Base-by-base conservation (phyloP, 2,329 filamentous ascomycete species). In the Macrophomina tecta region DNA sequence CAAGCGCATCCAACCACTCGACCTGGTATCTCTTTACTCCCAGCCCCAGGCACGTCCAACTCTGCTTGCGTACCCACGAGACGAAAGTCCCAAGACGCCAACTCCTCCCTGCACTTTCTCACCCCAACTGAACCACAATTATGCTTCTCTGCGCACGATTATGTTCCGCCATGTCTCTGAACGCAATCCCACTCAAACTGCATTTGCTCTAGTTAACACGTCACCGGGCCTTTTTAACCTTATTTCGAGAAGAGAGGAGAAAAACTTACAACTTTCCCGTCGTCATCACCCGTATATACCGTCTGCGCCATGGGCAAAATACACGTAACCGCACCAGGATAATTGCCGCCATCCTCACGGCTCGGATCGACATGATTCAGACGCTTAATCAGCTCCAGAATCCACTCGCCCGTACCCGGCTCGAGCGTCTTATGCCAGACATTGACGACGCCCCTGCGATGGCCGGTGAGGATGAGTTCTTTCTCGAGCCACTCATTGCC, bases 231-330 rank as follows among this genome's bases (percentile, higher is more conserved):
- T 34, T 40, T 28, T 5, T 18, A n/a, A 53, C 30, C 23, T 36
- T 38, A 51, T 16, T 34, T 38, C 18, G 12, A 23, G 23, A 7
- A 40, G 8, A 28, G 23, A 46, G 38, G 40, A 34, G 23, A 14
- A 23, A 23, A 23, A 66, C 65, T 66, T 62, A 66, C 65, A 66
- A 99, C 94, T 83, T 90, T 86, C 36, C 95, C 95, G 70, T 93
- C 91, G 70, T 98, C 95, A 81, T 98, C 95, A 3, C 94, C 95
- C 0, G 94, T 97, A 79, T 97, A 98, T 9, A 98, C 89, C 69
- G 90, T 86, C 69, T 90, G 89, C 64, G 92, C 88, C 85, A 94
- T 91, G 2, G 94, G 91, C 66, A 91, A 84, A 63, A 99, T 91
- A 75, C 91, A 96, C 45, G 91, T 97, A 68, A 98, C 94, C 0